Percentiles rank a stretch among this genome's conserved stretches.
phyloP scores from a whole-genome alignment of 2,329 filamentous ascomycete genomes.

The Furcasterigmium furcatum region DNA sequence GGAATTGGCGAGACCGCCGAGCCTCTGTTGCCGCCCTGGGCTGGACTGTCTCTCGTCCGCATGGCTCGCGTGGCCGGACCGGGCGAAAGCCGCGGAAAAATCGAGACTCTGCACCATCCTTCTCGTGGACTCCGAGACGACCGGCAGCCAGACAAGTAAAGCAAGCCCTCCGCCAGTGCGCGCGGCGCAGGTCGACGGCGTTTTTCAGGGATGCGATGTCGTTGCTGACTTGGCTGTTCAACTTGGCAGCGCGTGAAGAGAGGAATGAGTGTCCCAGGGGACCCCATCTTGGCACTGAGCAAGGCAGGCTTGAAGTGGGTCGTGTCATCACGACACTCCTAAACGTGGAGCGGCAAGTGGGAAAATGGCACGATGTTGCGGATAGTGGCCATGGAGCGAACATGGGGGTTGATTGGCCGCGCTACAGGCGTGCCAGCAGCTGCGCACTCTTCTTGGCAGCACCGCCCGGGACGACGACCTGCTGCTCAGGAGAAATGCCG shows the following conservation, averaged over 20 bases:
- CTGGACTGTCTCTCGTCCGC: neutral
- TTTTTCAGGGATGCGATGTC: too few relatives aligned
- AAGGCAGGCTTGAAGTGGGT: neutral
- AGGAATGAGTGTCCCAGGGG: too few relatives aligned
- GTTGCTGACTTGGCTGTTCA: too few relatives aligned
- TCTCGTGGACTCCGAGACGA: too few relatives aligned
- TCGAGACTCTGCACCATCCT: too few relatives aligned
- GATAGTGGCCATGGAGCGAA: neutral
- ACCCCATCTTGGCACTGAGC: too few relatives aligned
- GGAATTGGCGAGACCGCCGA: neutral
- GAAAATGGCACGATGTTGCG: constrained; percentile 4
- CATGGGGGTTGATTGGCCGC: neutral
- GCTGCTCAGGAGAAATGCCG: too few relatives aligned
- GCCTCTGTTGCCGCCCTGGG: too few relatives aligned
- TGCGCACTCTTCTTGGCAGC: constrained; percentile 2
- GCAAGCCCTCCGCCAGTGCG: too few relatives aligned
- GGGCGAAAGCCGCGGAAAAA: neutral
- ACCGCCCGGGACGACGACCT: neutral
- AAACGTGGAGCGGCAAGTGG: constrained; percentile 2
- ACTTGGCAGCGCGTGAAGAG: too few relatives aligned
- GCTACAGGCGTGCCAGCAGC: neutral
- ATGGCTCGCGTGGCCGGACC: constrained; percentile 1
- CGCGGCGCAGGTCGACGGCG: too few relatives aligned
- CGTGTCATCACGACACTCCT: constrained; percentile 2
- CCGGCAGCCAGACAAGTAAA: too few relatives aligned